Percentiles rank a stretch among this genome's conserved stretches.
phyloP scores from a whole-genome alignment of 129 eudicot species.

The Escallonia herrerae region DNA sequence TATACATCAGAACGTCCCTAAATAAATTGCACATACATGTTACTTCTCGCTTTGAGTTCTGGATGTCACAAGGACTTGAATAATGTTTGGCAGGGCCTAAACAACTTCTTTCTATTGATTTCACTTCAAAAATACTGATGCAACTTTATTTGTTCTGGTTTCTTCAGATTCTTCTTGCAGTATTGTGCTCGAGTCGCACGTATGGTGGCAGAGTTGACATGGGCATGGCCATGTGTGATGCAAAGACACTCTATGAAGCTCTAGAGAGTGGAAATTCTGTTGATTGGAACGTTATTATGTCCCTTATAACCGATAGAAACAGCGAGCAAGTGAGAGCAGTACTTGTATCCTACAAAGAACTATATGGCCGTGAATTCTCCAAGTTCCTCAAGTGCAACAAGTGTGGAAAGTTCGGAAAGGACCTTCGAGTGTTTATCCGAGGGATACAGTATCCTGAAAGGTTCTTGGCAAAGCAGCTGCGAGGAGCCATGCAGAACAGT shows the following conservation, averaged over 20 bases:
- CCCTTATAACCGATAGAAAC: slow-evolving; percentile 7
- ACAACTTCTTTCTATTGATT: too few relatives aligned
- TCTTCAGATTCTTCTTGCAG: slow-evolving; percentile 2
- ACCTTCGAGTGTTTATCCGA: background rate
- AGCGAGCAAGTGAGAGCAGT: slow-evolving; percentile 1
- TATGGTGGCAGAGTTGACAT: slow-evolving; percentile 6
- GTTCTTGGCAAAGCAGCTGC: slow-evolving; percentile 10
- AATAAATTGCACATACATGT: too few relatives aligned
- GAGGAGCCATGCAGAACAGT: slow-evolving; percentile 8
- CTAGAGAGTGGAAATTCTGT: slow-evolving; percentile 8
- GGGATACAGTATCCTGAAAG: slow-evolving; percentile 9
- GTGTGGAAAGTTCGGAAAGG: slow-evolving; percentile 12
- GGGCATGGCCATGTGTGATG: slow-evolving; percentile 18
- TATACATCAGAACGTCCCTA: too few relatives aligned
- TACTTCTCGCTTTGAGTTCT: too few relatives aligned
- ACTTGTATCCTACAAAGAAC: slow-evolving; percentile 6
- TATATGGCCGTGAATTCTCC: slow-evolving; percentile 14
- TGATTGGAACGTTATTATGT: slow-evolving; percentile 9
- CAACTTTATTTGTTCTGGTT: background rate
- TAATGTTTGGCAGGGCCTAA: too few relatives aligned
- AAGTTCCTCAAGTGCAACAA: slow-evolving; percentile 15
- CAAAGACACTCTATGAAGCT: slow-evolving; percentile 15
- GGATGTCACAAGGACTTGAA: too few relatives aligned
- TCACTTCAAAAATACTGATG: background rate
- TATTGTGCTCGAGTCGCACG: slow-evolving; percentile 3